These are phyloP conservation scores for Mesotaenium endlicherianum DNA, from an alignment of 139 green algal species.

Conservation along the genomic window DNA sequence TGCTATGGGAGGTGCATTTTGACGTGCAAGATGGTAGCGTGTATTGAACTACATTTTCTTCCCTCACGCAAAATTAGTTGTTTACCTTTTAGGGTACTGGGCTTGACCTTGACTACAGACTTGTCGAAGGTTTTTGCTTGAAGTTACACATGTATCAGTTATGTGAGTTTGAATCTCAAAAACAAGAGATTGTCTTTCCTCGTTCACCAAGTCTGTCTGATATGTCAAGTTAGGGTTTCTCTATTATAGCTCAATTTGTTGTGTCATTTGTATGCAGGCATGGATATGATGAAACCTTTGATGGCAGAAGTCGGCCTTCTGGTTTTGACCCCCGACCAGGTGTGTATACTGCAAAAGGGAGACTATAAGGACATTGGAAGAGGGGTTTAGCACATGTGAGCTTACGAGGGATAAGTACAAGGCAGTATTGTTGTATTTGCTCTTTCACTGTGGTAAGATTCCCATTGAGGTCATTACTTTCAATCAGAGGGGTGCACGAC, in stretches of 20 bases:
- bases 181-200: neutral
- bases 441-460: too few relatives aligned
- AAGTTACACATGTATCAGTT: too few relatives aligned
- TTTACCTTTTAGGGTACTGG: neutral
- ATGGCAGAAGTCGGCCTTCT: neutral
- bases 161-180: neutral
- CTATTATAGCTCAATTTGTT: neutral
- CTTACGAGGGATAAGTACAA: neutral
- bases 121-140: neutral
- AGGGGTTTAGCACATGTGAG: neutral
- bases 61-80: neutral
- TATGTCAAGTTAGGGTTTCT: neutral
- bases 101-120: neutral
- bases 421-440: neutral
- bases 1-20: neutral
- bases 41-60: neutral
- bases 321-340: neutral
- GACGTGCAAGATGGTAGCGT: neutral
- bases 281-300: neutral
- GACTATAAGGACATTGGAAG: neutral
- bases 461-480: too few relatives aligned
- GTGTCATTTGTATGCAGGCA: neutral
- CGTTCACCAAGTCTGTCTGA: neutral
- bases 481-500: neutral
- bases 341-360: neutral